These are phyloP conservation scores for Lactarius sp. DNA, from an alignment of 768 basidiomycete genomes.

Conservation along the genomic window DNA sequence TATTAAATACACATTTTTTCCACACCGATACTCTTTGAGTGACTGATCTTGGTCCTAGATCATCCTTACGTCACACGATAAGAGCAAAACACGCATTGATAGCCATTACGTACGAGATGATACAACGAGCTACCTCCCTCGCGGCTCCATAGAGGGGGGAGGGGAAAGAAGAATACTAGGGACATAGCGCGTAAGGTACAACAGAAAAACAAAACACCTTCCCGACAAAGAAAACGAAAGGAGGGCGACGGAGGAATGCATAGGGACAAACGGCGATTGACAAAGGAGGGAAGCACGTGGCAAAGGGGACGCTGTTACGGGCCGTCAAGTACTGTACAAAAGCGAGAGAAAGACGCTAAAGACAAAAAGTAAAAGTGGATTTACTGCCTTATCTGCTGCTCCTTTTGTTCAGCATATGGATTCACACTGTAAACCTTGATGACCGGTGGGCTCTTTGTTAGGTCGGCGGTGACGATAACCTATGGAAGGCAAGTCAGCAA, in stretches of 20 bases:
- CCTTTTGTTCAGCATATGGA: slow-evolving; percentile 69
- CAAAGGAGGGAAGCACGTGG: not conserved
- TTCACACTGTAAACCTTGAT: slow-evolving; percentile 97
- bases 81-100: slow-evolving; percentile 3
- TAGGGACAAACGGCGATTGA: slow-evolving; percentile 1
- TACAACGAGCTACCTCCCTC: slow-evolving; percentile 17
- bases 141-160: not conserved
- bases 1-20: slow-evolving; percentile 1
- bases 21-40: too few species aligned
- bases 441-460: slow-evolving; percentile 94
- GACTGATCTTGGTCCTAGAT: too few species aligned
- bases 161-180: not conserved
- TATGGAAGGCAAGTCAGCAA: slow-evolving; percentile 30
- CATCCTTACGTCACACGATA: not conserved
- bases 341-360: not conserved
- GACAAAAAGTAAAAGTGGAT: not conserved
- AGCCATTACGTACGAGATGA: slow-evolving; percentile 20
- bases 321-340: slow-evolving; percentile 3
- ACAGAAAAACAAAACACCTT: slow-evolving; percentile 6
- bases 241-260: slow-evolving; percentile 10
- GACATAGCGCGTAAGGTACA: slow-evolving; percentile 17
- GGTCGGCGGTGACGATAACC: slow-evolving; percentile 93
- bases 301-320: not conserved
- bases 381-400: slow-evolving; percentile 23
- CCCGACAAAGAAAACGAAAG: not conserved